Evolutionary conservation across 805 yeast genomes (phyloP), one percentile per base, ranked within the genome.

Genomic region (Kazachstania taianensis): DNA sequence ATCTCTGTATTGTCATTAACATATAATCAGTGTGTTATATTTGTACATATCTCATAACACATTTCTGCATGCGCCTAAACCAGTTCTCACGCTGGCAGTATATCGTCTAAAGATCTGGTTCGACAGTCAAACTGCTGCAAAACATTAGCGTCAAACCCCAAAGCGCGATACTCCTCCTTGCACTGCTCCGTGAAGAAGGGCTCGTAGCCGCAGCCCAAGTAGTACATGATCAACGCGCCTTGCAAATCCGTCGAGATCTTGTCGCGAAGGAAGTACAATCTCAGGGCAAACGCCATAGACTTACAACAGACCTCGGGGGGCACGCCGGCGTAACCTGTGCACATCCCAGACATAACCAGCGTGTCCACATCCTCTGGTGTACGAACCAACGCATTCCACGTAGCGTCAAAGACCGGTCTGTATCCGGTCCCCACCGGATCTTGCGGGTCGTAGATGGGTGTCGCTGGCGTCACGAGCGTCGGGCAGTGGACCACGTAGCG

Each of bases 311-410:
- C 39, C 3, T 27, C 35, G 7, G 42, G 40, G 5, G 61, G 61
- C 1, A 56, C 52, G 3, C 59, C 61, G 4, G 46, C 60, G 37
- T 45, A 57, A 9, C 62, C 62, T 4, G 58, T 50, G 24, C 55
- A 50, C 19, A 57, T 28, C 3, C 62, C 62, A 5, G 62, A 54
- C 3, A 56, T 40, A 17, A 56, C 48, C 29, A 57, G 26, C 5
- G 42, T 40, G 30, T 53, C 52, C 1, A 43, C 43, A 9, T 43
- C 49, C 3, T 26, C 20, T 7, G 61, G 57, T 3, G 41, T 20
- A 30, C 37, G 33, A 20, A 28, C 35, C 22, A 56, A 37, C 3
- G 53, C 46, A 31, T 41, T 45, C 60, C 59, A 56, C 22, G 41
- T 48, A 5, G 52, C 48, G 38, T 57, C 45, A 37, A 56, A 56